Base-by-base conservation (phyloP, 345 rosid species). In the Gossypium thurberi region DNA sequence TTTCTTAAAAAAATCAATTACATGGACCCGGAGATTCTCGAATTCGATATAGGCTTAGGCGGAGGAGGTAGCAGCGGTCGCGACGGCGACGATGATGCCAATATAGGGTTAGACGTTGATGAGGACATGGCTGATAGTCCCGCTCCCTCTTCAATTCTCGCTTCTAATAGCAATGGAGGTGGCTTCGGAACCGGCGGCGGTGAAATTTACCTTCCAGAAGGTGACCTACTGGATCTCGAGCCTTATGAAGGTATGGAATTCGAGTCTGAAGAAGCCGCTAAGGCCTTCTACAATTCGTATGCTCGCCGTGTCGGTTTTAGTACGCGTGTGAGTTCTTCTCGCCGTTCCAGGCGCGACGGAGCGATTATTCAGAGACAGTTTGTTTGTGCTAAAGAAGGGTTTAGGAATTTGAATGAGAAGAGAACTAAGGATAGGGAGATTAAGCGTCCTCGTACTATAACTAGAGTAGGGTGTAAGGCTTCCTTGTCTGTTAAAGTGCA, bases 331-430 rank as follows among this genome's bases (percentile, higher is more conserved):
- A 84, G 87, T 47, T 87, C 87, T 37, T 87, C 91, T 50, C 85
- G 89, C 43, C 86, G 91, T 58, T 85, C 91, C 51, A 81, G 91
- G 59, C 82, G 89, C 42, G 91, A 87, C 58, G 91, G 91, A 52
- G 91, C 91, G 14, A 85, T 87, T 59, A 85, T 87, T 18, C 91
- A 87, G 82, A 74, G 91, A 53, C 91, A 87, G 28, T 87, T 87
- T 21, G 91, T 87, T 6, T 87, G 91, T 72, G 91, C 91, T 70
- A 87, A 87, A 67, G 91, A 87, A 76, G 91, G 91, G 4, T 87
- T 85, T 70, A 72, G 91, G 75, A 87, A 87, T 66, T 63, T 80
- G 77, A 87, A 85, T 73, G 89, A 87, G 64, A 87, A 85, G 69
- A 82, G 89, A 56, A 85, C 91, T 57, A 84, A 85, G 26, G 89